These are phyloP conservation scores for Plasmopara muralis DNA, from an alignment of 352 stramenopile species.

Conservation along the genomic window DNA sequence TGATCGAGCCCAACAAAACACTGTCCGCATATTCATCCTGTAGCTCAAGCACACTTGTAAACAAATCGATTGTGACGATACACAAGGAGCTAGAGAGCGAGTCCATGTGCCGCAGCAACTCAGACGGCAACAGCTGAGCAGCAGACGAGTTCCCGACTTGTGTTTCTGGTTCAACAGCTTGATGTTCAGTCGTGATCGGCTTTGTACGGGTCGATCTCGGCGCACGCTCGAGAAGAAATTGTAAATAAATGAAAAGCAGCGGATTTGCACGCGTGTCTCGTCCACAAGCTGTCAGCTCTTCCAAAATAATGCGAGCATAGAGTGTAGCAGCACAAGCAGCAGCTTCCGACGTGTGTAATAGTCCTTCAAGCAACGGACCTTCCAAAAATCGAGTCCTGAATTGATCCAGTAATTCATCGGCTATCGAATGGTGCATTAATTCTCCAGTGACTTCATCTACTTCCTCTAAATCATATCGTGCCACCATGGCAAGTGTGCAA, in stretches of 20 bases:
- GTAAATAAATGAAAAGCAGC: constrained; percentile 65
- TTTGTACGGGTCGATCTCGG: constrained; percentile 1
- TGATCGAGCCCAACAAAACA: constrained; percentile 32
- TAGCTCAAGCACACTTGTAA: constrained; percentile 63
- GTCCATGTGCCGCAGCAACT: constrained; percentile 75
- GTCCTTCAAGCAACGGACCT: constrained; percentile 51
- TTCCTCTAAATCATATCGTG: constrained; percentile 57
- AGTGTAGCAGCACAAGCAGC: constrained; percentile 55
- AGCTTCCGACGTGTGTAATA: constrained; percentile 69
- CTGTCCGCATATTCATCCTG: constrained; percentile 56
- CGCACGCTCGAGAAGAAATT: constrained; percentile 61
- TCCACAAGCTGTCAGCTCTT: constrained; percentile 70
- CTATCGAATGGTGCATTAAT: constrained; percentile 52
- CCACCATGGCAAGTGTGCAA: constrained; percentile 78
- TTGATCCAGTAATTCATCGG: constrained; percentile 61
- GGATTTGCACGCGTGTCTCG: constrained; percentile 66
- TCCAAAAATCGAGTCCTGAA: constrained; percentile 69
- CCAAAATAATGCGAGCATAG: constrained; percentile 71
- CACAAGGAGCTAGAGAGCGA: constrained; percentile 73
- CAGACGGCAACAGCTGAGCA: constrained; percentile 46
- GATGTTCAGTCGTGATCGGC: constrained; percentile 1
- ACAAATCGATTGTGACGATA: constrained; percentile 79
- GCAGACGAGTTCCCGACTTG: constrained; percentile 8
- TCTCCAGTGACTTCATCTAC: constrained; percentile 35
- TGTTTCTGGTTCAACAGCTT: constrained; percentile 8